Base-by-base conservation (phyloP, 169 alveolate genomes). In the Fabrea salina region DNA sequence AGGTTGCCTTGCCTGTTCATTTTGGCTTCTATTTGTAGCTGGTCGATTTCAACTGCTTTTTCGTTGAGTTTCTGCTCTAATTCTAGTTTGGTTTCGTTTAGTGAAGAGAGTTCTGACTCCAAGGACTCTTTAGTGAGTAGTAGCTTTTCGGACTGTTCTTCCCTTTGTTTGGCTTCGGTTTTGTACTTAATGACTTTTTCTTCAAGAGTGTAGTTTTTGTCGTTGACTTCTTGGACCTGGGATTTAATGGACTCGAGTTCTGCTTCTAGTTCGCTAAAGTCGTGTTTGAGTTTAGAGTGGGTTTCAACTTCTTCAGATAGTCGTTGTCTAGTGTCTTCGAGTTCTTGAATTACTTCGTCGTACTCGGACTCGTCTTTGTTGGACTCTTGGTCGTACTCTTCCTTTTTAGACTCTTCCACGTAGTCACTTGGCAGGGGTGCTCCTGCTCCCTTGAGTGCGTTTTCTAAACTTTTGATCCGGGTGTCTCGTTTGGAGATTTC, bases 381-480 rank as follows among this genome's bases (percentile, higher is more conserved):
- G n/a, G n/a, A n/a, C n/a, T n/a, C n/a, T n/a, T n/a, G n/a, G n/a
- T n/a, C n/a, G n/a, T n/a, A n/a, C n/a, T n/a, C n/a, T n/a, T n/a
- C n/a, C n/a, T n/a, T n/a, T n/a, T n/a, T n/a, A n/a, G n/a, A n/a
- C n/a, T n/a, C n/a, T n/a, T n/a, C n/a, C n/a, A n/a, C n/a, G n/a
- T n/a, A n/a, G n/a, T n/a, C n/a, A n/a, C n/a, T n/a, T n/a, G 8
- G 30, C 25, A 47, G 16, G 16, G 59, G 27, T 51, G 27, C 7
- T 0, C 74, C 74, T 8, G 39, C 4, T 32, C 0, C 13, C 25
- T 37, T 37, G 13, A 61, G 4, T 8, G 50, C 19, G 41, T 58
- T 72, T 61, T 89, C 93, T 7, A 89, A 75, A 30, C 22, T 30
- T 16, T 33, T 30, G 19, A 89, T 87, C 39, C 83, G 70, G 19